Percentiles rank a stretch among this genome's conserved stretches.
phyloP scores from a whole-genome alignment of 139 green algal genomes.

The Chlorella sorokiniana region DNA sequence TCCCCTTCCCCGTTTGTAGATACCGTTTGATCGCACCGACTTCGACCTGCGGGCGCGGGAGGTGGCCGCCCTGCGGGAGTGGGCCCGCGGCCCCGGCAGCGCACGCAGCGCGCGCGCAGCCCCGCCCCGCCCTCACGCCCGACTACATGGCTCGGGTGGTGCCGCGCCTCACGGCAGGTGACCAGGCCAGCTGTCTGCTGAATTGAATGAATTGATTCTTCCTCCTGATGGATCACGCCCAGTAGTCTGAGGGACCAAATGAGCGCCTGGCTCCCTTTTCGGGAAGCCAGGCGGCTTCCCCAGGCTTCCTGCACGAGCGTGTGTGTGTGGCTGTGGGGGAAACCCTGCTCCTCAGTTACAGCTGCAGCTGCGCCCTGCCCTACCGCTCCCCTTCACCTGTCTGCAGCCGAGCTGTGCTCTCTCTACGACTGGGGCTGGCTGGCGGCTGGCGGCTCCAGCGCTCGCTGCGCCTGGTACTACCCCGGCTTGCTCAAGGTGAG shows the following conservation, averaged over 20 bases:
- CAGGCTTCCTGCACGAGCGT: no score
- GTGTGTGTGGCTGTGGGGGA: no score
- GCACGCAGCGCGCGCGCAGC: constrained; percentile 12
- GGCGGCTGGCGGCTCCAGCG: neutral
- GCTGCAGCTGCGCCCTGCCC: neutral
- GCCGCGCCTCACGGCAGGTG: constrained; percentile 3
- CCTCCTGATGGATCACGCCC: no score
- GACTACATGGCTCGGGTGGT: constrained; percentile 27
- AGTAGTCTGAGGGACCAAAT: no score
- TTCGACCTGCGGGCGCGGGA: constrained; percentile 2
- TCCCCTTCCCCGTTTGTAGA: neutral
- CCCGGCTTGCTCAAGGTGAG: constrained; percentile 21
- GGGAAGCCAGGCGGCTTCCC: no score
- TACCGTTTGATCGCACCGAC: constrained; percentile 3
- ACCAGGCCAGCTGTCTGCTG: no score
- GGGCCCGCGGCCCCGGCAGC: constrained; percentile 46
- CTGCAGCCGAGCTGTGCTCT: constrained; percentile 47
- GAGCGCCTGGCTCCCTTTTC: no score
- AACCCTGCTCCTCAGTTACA: no score
- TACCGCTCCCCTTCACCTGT: neutral
- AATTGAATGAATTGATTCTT: no score
- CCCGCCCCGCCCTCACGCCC: neutral
- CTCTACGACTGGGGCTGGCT: constrained; percentile 67
- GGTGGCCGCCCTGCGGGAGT: constrained; percentile 6
- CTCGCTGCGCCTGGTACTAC: constrained; percentile 23